phyloP scores from a whole-genome alignment of 1,139 yeast species.

The Yamadazyma aaseri region DNA sequence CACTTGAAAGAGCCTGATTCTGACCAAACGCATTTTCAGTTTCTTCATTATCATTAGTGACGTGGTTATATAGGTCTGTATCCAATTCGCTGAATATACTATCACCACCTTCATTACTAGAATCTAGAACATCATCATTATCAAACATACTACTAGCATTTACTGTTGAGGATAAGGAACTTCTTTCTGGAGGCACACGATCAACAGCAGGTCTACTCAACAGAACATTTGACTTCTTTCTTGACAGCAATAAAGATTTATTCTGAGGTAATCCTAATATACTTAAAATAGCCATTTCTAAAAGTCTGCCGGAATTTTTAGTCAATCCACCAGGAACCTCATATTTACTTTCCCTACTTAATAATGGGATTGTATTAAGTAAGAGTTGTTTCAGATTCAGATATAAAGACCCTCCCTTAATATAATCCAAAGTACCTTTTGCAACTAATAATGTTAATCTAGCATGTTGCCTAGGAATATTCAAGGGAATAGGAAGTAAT shows the following conservation, averaged over 20 bases:
- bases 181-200: conserved; percentile 10
- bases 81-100: too few species aligned
- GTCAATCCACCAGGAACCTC: conserved; percentile 64
- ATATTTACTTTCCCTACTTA: conserved; percentile 49
- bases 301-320: conserved; percentile 49
- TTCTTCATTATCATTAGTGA: background rate
- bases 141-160: background rate
- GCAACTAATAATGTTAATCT: conserved; percentile 70
- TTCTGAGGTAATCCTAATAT: conserved; percentile 39
- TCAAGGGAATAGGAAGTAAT: conserved; percentile 65
- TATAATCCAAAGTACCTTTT: conserved; percentile 76
- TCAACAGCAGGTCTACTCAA: conserved; percentile 25
- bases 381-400: conserved; percentile 64
- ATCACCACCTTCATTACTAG: too few species aligned
- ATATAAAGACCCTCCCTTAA: conserved; percentile 78
- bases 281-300: conserved; percentile 59
- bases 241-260: conserved; percentile 11
- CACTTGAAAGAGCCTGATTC: background rate
- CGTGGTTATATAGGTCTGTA: too few species aligned
- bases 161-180: background rate
- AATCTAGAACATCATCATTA: background rate
- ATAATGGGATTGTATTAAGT: conserved; percentile 45
- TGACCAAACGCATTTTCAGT: background rate
- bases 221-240: conserved; percentile 23
- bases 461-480: conserved; percentile 67